phyloP scores from a whole-genome alignment of 805 yeast species.

The Danielozyma ontarioensis region DNA sequence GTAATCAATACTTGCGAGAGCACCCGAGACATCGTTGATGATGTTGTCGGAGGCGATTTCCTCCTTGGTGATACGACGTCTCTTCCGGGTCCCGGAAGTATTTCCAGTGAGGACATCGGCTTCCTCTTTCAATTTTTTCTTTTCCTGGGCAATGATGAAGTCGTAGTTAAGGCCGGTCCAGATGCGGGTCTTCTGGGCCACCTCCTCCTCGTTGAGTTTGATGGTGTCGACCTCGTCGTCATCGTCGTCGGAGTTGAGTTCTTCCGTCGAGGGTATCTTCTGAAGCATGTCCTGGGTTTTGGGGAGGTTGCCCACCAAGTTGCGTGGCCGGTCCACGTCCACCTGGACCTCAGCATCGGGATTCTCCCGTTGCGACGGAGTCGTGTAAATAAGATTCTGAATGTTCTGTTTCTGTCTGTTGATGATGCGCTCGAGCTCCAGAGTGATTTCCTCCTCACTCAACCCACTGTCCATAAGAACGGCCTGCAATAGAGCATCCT shows the following conservation, averaged over 20 bases:
- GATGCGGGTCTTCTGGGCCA: conserved; percentile 67
- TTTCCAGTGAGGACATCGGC: conserved; percentile 87
- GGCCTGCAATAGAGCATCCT: conserved; percentile 19
- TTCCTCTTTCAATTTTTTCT: conserved; percentile 73
- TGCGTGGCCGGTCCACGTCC: conserved; percentile 33
- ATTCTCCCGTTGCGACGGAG: conserved; percentile 13
- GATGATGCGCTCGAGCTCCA: conserved; percentile 16
- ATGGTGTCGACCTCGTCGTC: conserved; percentile 71
- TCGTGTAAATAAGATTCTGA: conserved; percentile 10
- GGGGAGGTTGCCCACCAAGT: conserved; percentile 50
- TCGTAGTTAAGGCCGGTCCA: conserved; percentile 93
- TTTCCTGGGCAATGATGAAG: conserved; percentile 77
- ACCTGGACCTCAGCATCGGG: conserved; percentile 8
- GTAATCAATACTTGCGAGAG: conserved; percentile 36
- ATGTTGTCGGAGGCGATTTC: conserved; percentile 9
- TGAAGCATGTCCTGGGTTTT: conserved; percentile 50
- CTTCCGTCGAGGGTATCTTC: conserved; percentile 55
- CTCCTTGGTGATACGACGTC: conserved; percentile 21
- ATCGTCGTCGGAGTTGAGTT: conserved; percentile 62
- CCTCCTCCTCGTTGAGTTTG: conserved; percentile 64
- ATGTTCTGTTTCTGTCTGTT: conserved; percentile 16
- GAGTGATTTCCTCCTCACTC: conserved; percentile 19
- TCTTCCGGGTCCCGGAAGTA: conserved; percentile 42
- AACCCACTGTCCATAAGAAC: conserved; percentile 28
- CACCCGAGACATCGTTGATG: conserved; percentile 21